phyloP scores from a whole-genome alignment of 164 flowering plant species.

The Amborella trichopoda region DNA sequence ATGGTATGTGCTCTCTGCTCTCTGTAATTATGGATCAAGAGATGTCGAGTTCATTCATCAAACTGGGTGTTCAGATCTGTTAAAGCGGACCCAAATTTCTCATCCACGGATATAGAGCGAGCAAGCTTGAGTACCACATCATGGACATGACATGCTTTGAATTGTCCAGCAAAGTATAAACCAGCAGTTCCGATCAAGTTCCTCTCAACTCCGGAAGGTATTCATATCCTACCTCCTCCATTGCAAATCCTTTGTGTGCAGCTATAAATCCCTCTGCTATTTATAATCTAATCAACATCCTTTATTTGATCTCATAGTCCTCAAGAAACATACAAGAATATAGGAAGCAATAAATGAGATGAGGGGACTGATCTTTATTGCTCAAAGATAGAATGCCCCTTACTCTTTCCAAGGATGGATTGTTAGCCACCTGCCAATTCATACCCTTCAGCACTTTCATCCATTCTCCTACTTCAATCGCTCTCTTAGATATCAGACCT shows the following conservation, averaged over 20 bases:
- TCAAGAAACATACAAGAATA: not conserved
- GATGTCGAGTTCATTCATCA: conserved; percentile 5
- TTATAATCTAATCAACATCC: not conserved
- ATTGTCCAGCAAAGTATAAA: conserved; percentile 16
- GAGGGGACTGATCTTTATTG: not conserved
- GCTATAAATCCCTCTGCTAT: not conserved
- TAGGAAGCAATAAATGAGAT: not conserved
- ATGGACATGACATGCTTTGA: conserved; percentile 26
- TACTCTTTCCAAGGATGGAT: not conserved
- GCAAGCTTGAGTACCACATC: conserved; percentile 34
- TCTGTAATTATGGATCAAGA: conserved; percentile 15
- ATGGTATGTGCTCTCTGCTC: conserved; percentile 7
- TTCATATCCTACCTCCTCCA: conserved; percentile 1
- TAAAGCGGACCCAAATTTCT: conserved; percentile 11
- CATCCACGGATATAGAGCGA: conserved; percentile 12
- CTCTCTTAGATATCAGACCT: conserved; percentile 1
- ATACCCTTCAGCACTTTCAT: not conserved
- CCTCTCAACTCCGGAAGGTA: not conserved
- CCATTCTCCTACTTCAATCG: not conserved
- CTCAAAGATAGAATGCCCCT: not conserved
- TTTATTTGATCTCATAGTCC: not conserved
- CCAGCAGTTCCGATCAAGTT: conserved; percentile 5
- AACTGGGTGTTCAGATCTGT: conserved; percentile 2
- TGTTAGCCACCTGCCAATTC: not conserved
- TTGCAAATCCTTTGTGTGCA: not conserved